Percentiles rank a stretch among this genome's conserved stretches.
These are phyloP conservation scores for Morella rubra DNA, from an alignment of 306 rosid genomes.

Conservation along the genomic window DNA sequence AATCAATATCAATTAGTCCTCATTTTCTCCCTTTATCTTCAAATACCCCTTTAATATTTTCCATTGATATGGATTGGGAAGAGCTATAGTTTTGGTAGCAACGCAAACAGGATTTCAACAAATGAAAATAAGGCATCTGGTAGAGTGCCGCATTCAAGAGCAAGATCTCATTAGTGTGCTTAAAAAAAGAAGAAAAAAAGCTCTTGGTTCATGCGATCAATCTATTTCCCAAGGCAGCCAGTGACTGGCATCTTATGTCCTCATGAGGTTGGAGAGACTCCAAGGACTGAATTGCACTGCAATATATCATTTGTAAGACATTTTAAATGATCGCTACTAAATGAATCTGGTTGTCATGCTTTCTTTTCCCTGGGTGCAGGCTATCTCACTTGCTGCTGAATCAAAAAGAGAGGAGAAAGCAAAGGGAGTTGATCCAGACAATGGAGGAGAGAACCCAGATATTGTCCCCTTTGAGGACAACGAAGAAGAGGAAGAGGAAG, in stretches of 20 bases:
- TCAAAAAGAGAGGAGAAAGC: conserved; percentile 97
- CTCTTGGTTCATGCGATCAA: neutral
- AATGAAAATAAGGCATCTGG: neutral
- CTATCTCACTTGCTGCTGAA: conserved; percentile 84
- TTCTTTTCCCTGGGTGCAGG: conserved; percentile 46
- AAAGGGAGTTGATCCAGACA: conserved; percentile 92
- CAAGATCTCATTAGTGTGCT: neutral
- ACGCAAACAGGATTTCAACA: neutral
- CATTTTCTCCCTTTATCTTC: neutral
- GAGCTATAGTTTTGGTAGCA: neutral
- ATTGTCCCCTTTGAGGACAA: conserved; percentile 99
- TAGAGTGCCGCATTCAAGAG: neutral
- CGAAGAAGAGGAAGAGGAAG: conserved; percentile 99
- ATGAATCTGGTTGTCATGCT: conserved; percentile 22
- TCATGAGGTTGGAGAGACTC: conserved; percentile 16
- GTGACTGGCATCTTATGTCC: neutral
- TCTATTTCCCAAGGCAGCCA: neutral
- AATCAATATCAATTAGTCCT: neutral
- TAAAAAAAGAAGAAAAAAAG: no score
- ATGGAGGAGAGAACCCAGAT: conserved; percentile 88
- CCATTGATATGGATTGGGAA: neutral
- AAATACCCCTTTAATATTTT: neutral
- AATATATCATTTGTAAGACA: neutral
- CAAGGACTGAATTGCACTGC: conserved; percentile 5
- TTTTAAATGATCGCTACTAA: conserved; percentile 6